Evolutionary conservation across 352 stramenopile species (phyloP).

Genomic region (Pseudoperonospora humuli): DNA sequence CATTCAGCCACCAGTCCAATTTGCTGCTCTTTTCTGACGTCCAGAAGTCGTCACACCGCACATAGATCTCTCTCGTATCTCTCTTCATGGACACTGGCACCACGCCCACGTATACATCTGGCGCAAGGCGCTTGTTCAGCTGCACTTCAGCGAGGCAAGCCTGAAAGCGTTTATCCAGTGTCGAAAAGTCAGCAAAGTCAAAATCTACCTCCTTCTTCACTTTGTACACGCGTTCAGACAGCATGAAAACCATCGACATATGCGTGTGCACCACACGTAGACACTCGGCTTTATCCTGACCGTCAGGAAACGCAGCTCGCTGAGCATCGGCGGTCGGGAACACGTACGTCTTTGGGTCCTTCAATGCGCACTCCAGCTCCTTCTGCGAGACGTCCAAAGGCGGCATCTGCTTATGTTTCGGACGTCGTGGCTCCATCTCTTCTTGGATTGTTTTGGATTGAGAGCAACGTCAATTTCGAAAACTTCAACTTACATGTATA

Average conservation of each 20-base stretch:
- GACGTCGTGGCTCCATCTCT: too few species aligned
- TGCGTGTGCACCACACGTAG: constrained; percentile 65
- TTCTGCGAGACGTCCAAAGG: constrained; percentile 33
- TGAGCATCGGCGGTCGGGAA: constrained; percentile 14
- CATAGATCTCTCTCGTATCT: constrained; percentile 36
- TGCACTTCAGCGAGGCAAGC: constrained; percentile 60
- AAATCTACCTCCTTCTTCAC: constrained; percentile 73
- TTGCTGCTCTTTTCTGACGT: constrained; percentile 50
- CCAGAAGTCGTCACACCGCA: constrained; percentile 62
- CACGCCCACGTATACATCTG: constrained; percentile 56
- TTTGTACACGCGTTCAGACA: constrained; percentile 59
- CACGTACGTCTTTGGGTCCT: constrained; percentile 25
- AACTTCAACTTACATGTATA: neutral
- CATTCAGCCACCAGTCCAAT: constrained; percentile 58
- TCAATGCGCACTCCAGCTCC: constrained; percentile 41
- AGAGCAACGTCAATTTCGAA: too few species aligned
- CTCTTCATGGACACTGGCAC: constrained; percentile 62
- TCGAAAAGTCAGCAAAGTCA: constrained; percentile 66
- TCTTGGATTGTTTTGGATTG: too few species aligned
- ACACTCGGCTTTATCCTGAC: neutral
- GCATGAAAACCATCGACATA: constrained; percentile 66
- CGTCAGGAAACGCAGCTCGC: constrained; percentile 19
- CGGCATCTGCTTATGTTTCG: too few species aligned
- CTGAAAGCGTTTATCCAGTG: constrained; percentile 66
- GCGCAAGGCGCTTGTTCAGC: constrained; percentile 61